Evolutionary conservation across 2,329 filamentous ascomycete genomes (phyloP), one percentile per base, ranked within the genome.

Genomic region (Diaporthe aspalathi): DNA sequence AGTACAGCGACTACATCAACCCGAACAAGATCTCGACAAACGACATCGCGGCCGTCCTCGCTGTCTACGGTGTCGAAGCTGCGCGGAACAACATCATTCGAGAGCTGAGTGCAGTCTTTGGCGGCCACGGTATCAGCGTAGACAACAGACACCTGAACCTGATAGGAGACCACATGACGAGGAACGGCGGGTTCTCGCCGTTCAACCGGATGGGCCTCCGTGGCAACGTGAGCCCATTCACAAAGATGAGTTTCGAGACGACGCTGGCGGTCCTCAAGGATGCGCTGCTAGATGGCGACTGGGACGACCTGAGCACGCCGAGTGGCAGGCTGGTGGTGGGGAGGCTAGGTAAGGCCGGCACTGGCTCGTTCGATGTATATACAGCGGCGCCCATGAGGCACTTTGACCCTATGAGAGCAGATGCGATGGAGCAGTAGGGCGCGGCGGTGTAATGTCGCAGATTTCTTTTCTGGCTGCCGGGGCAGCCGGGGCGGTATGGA

Each of bases 231-330:
- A 95, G 92, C 75, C 94, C 96, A 0, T 95, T 99, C 76, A 95
- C 96, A 83, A 98, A 98, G 88, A 98, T 98, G 95, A 97, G 94
- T 81, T 99, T 98, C 84, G 96, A 99, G 88, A 99, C 96, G 5
- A 99, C 96, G 2, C 89, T 98, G 49, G 92, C 93, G 0, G 98
- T 98, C 85, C 86, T 99, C 78, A 95, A 93, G 81, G 96, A 98
- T 79, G 95, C 96, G 1, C 92, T 98, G 32, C 85, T 97, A 71
- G 94, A 97, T 78, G 91, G 93, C 63, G 96, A 98, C 81, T 94
- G 90, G 87, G 96, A 99, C 81, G 93, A 96, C 77, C 84, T 99
- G 73, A 90, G 88, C 72, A 94, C 92, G 72, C 96, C 97, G 0
- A 96, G 93, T 81, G 92, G 93, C 74, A 89, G 95, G 72, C 93